Conservation (phyloP, 306 rosid genomes). For the Clitoria ternatea region DNA sequence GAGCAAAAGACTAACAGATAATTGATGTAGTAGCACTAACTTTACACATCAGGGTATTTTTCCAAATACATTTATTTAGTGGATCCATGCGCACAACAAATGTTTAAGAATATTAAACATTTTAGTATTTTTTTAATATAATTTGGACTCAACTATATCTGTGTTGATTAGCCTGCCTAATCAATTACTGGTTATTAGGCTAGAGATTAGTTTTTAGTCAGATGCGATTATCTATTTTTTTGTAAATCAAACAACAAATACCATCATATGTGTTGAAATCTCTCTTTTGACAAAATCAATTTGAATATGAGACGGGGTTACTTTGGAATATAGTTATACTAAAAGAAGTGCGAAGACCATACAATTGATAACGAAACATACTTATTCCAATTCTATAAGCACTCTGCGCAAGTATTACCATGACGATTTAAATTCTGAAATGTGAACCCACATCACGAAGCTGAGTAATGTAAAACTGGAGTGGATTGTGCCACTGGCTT, state of each 20-base stretch:
- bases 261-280: not conserved
- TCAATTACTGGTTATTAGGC: not conserved
- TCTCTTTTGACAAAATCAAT: not conserved
- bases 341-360: not conserved
- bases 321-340: not conserved
- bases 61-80: not conserved
- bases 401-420: not conserved
- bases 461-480: conserved; percentile 7
- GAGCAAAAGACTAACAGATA: not conserved
- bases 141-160: not conserved
- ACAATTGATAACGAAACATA: not conserved
- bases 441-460: not conserved
- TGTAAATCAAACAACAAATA: not conserved
- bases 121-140: not conserved
- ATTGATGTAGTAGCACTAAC: not conserved
- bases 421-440: not conserved
- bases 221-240: not conserved
- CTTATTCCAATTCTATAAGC: not conserved
- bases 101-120: not conserved
- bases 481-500: not conserved
- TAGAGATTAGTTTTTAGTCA: not conserved
- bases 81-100: not conserved
- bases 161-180: not conserved
- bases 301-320: not conserved
- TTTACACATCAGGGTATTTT: not conserved